Evolutionary conservation across 1,284 basidiomycete genomes (phyloP).

Genomic region (Phellopilus nigrolimitatus): DNA sequence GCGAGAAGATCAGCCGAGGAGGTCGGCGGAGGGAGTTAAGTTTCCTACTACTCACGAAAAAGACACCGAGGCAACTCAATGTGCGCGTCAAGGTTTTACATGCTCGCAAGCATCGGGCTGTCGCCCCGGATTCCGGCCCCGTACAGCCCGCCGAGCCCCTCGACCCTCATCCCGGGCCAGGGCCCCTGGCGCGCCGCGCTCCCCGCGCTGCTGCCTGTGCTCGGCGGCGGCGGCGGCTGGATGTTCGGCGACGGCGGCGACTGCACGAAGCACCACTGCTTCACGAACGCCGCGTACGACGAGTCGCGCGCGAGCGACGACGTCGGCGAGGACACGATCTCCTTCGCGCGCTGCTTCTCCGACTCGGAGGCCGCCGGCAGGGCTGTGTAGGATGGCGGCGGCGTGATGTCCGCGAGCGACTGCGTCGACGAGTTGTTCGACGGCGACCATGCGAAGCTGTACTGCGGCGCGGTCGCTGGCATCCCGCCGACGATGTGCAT

Average conservation of each 20-base stretch:
- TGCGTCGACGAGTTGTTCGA: constrained; percentile 11
- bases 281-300: constrained; percentile 21
- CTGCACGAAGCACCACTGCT: constrained; percentile 22
- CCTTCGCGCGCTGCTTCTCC: constrained; percentile 17
- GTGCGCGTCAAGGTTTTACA: constrained; percentile 6
- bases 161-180: constrained; percentile 18
- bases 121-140: constrained; percentile 19
- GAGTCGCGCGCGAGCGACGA: constrained; percentile 15
- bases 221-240: not conserved
- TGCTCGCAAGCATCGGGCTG: constrained; percentile 19
- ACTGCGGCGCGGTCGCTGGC: constrained; percentile 17
- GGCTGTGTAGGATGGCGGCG: constrained; percentile 15
- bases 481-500: constrained; percentile 18
- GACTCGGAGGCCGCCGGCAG: constrained; percentile 6
- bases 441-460: constrained; percentile 10
- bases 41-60: not conserved
- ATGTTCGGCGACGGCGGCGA: constrained; percentile 16
- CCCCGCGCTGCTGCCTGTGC: no score
- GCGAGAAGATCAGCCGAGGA: constrained; percentile 2
- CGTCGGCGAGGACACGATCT: constrained; percentile 11
- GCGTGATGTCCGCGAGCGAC: constrained; percentile 13
- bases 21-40: no score
- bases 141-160: constrained; percentile 11
- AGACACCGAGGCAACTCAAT: not conserved
- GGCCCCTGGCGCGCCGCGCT: no score